Evolutionary conservation across 129 eudicot species (phyloP).

Genomic region (Scalesia atractyloides): DNA sequence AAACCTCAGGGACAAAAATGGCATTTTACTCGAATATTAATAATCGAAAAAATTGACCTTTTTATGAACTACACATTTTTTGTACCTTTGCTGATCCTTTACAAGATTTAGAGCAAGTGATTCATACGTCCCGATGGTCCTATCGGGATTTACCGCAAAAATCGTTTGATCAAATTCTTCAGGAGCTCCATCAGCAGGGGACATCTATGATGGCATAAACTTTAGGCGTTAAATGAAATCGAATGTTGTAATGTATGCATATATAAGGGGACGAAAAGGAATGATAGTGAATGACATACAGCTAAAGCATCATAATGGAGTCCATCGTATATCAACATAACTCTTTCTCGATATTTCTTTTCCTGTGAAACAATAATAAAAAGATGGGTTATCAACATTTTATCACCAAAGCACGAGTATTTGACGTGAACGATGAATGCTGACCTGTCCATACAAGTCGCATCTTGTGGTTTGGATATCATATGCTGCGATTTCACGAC

Average conservation of each 20-base stretch:
- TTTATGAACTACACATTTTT: not conserved
- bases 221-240: not conserved
- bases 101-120: conserved; percentile 72
- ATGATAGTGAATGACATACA: conserved; percentile 49
- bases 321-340: conserved; percentile 92
- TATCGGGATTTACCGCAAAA: conserved; percentile 56
- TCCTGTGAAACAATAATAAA: conserved; percentile 48
- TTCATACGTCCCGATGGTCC: conserved; percentile 71
- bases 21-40: not conserved
- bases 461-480: conserved; percentile 97
- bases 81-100: conserved; percentile 89
- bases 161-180: conserved; percentile 97
- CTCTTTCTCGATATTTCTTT: conserved; percentile 75
- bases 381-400: not conserved
- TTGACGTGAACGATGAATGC: conserved; percentile 24
- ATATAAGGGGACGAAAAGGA: not conserved
- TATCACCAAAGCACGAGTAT: not conserved
- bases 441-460: conserved; percentile 97
- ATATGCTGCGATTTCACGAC: conserved; percentile 96
- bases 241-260: not conserved
- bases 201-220: conserved; percentile 51
- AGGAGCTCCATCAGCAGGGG: conserved; percentile 94
- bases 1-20: too few species aligned
- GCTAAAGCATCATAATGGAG: conserved; percentile 98
- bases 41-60: not conserved